phyloP scores from a whole-genome alignment of 495 filamentous ascomycete species.

The Aspergillus panamensis region DNA sequence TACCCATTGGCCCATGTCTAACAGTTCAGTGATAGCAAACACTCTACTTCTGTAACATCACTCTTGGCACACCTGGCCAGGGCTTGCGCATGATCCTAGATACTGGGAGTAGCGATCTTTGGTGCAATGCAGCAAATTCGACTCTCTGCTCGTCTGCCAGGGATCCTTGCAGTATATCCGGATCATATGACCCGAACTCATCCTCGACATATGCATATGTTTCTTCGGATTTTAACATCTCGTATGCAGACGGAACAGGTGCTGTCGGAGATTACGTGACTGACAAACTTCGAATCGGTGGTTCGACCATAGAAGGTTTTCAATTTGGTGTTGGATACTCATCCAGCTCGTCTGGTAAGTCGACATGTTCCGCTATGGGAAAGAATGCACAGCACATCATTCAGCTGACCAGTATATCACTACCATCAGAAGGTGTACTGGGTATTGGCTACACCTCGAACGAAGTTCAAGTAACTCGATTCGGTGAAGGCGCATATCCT shows the following conservation, averaged over 20 bases:
- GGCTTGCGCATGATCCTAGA: slow-evolving; percentile 66
- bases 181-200: slow-evolving; percentile 66
- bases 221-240: slow-evolving; percentile 80
- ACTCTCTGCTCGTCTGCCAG: slow-evolving; percentile 48
- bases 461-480: slow-evolving; percentile 70
- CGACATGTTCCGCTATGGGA: not conserved
- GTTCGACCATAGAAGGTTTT: slow-evolving; percentile 55
- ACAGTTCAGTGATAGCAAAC: slow-evolving; percentile 27
- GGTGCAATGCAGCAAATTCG: slow-evolving; percentile 72
- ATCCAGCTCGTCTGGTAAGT: slow-evolving; percentile 53
- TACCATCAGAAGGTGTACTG: slow-evolving; percentile 65
- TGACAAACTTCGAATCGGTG: slow-evolving; percentile 71
- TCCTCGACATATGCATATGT: slow-evolving; percentile 82
- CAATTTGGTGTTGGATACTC: slow-evolving; percentile 86
- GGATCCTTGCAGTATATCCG: slow-evolving; percentile 53
- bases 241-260: slow-evolving; percentile 82
- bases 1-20: not conserved
- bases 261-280: slow-evolving; percentile 80
- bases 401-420: not conserved
- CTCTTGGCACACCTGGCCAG: slow-evolving; percentile 67
- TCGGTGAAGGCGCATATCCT: slow-evolving; percentile 58
- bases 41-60: slow-evolving; percentile 69
- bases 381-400: not conserved
- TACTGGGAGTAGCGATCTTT: slow-evolving; percentile 87
- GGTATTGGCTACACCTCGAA: slow-evolving; percentile 87